Percentiles rank a stretch among this genome's conserved stretches.
These are phyloP conservation scores for Scheffersomyces stambukii DNA, from an alignment of 1,139 yeast species.

Conservation along the genomic window DNA sequence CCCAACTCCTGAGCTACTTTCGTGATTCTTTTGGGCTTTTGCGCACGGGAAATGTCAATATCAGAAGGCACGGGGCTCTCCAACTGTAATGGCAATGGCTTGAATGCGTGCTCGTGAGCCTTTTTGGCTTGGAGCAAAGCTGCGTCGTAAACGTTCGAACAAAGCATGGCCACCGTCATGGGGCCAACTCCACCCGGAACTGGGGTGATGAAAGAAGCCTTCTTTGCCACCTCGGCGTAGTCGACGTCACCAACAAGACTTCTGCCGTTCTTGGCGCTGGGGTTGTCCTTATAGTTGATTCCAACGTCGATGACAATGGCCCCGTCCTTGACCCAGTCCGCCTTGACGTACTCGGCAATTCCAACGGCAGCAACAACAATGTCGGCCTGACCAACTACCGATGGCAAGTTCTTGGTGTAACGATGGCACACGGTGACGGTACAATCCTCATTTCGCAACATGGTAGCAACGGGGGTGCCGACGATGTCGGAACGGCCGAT, in stretches of 20 bases:
- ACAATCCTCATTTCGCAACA: conserved; percentile 67
- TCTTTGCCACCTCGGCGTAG: conserved; percentile 50
- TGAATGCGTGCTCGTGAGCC: conserved; percentile 42
- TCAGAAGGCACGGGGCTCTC: conserved; percentile 70
- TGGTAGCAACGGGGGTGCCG: conserved; percentile 74
- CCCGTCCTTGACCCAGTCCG: conserved; percentile 68
- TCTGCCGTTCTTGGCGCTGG: conserved; percentile 58
- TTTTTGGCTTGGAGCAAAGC: conserved; percentile 53
- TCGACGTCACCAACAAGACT: conserved; percentile 78
- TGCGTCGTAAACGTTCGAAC: conserved; percentile 62
- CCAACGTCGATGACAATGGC: conserved; percentile 77
- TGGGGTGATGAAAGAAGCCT: conserved; percentile 66
- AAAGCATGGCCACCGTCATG: conserved; percentile 83
- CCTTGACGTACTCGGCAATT: conserved; percentile 62
- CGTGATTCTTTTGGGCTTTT: conserved; percentile 63
- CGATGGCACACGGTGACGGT: conserved; percentile 75
- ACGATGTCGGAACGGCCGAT: conserved; percentile 81
- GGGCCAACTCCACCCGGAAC: conserved; percentile 92
- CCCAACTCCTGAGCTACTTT: conserved; percentile 65
- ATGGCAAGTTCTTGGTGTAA: conserved; percentile 48
- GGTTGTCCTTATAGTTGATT: conserved; percentile 67
- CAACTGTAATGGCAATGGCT: conserved; percentile 48
- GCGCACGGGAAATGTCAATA: conserved; percentile 69
- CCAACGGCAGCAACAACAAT: conserved; percentile 78
- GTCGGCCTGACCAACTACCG: conserved; percentile 58